Evolutionary conservation across 805 yeast genomes (phyloP).

Genomic region (Yarrowia keelungensis): DNA sequence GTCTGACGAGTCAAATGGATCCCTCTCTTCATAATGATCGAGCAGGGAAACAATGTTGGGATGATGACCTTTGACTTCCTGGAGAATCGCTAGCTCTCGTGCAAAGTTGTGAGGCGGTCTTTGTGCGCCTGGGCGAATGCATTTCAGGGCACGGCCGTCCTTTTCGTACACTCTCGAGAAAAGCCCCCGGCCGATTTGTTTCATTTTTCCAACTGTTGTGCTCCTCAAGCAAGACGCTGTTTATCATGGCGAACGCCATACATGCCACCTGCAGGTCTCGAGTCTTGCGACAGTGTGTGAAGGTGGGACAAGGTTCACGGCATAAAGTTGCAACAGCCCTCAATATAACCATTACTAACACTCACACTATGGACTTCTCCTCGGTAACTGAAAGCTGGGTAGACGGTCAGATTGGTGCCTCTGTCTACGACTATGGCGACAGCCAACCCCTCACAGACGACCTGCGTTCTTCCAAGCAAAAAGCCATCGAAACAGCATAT

Average conservation of each 20-base stretch:
- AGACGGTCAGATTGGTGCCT: slow-evolving; percentile 54
- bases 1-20: slow-evolving; percentile 44
- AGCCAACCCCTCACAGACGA: slow-evolving; percentile 55
- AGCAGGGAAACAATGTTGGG: slow-evolving; percentile 45
- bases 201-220: slow-evolving; percentile 23
- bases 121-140: slow-evolving; percentile 59
- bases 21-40: slow-evolving; percentile 43
- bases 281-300: background rate
- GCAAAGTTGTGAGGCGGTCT: slow-evolving; percentile 61
- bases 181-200: slow-evolving; percentile 54
- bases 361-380: slow-evolving; percentile 20
- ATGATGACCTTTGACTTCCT: slow-evolving; percentile 41
- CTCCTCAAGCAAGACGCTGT: background rate
- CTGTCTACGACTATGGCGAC: slow-evolving; percentile 52
- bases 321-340: background rate
- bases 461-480: slow-evolving; percentile 48
- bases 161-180: slow-evolving; percentile 54
- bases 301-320: slow-evolving; percentile 8
- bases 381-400: slow-evolving; percentile 38
- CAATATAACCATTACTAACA: background rate
- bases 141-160: slow-evolving; percentile 55
- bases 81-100: slow-evolving; percentile 55
- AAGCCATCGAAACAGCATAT: slow-evolving; percentile 53
- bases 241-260: background rate
- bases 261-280: background rate